phyloP scores from a whole-genome alignment of 805 yeast genomes.

The Candida maesae region DNA sequence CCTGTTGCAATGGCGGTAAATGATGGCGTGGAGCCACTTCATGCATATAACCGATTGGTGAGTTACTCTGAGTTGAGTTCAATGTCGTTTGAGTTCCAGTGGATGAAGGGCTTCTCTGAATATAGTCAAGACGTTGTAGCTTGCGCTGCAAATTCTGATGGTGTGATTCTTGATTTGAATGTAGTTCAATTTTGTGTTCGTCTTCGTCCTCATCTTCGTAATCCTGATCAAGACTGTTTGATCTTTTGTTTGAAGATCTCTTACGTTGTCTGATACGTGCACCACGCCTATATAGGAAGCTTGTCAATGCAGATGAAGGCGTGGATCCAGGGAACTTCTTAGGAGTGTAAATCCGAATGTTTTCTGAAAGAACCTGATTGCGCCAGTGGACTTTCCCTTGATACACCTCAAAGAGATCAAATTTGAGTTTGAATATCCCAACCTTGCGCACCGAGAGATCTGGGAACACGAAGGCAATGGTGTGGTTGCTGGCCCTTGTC shows the following conservation, averaged over 20 bases:
- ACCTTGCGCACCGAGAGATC: slow-evolving; percentile 28
- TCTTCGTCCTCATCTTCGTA: slow-evolving; percentile 2
- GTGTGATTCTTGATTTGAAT: not conserved
- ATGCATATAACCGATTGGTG: too few species aligned
- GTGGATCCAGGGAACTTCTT: slow-evolving; percentile 32
- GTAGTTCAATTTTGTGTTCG: not conserved
- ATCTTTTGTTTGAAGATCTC: slow-evolving; percentile 10
- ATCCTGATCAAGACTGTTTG: slow-evolving; percentile 1
- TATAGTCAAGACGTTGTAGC: not conserved
- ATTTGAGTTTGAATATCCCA: slow-evolving; percentile 26
- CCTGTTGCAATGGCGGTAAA: not conserved
- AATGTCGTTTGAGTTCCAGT: not conserved
- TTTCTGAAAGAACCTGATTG: slow-evolving; percentile 16
- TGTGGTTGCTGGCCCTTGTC: slow-evolving; percentile 18
- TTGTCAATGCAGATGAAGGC: slow-evolving; percentile 27
- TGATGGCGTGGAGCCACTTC: too few species aligned
- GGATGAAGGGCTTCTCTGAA: not conserved
- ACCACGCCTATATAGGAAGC: slow-evolving; percentile 30
- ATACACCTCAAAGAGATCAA: slow-evolving; percentile 28
- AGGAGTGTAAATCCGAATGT: slow-evolving; percentile 28
- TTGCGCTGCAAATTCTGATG: too few species aligned
- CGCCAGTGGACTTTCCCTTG: slow-evolving; percentile 23
- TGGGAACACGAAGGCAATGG: slow-evolving; percentile 30
- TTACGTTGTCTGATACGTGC: slow-evolving; percentile 31
- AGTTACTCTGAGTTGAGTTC: not conserved